Conservation (phyloP, 176 grass and related monocot species). For the Musa beccarii region DNA sequence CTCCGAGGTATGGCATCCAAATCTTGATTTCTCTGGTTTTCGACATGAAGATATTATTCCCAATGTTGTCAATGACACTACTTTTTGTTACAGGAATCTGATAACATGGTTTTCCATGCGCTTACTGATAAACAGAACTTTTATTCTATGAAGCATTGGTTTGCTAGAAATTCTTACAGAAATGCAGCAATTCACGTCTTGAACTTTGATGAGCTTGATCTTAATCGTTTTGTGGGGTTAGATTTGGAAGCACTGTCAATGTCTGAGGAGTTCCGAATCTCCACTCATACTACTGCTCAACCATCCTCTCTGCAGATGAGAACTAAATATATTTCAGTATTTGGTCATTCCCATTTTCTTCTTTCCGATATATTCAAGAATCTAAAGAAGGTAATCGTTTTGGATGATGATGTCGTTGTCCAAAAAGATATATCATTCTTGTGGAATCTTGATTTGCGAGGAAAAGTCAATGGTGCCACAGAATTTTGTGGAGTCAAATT, state of each 20-base stretch:
- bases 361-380: conserved; percentile 6
- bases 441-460: conserved; percentile 7
- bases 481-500: background rate
- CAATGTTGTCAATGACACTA: background rate
- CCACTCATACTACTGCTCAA: background rate
- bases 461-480: background rate
- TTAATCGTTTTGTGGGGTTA: background rate
- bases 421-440: conserved; percentile 2
- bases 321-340: conserved; percentile 7
- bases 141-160: background rate
- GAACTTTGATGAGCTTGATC: background rate
- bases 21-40: background rate
- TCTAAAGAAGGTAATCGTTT: conserved; percentile 2
- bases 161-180: background rate
- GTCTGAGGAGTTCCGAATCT: conserved; percentile 1
- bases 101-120: background rate
- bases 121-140: background rate
- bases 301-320: background rate
- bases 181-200: background rate
- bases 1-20: background rate
- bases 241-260: background rate
- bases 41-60: background rate
- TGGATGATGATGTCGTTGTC: conserved; percentile 2
- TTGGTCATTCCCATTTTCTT: conserved; percentile 3
- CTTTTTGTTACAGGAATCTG: background rate